Evolutionary conservation across 2,329 filamentous ascomycete genomes (phyloP), one percentile per base, ranked within the genome.

Genomic region (Exophiala alcalophila): DNA sequence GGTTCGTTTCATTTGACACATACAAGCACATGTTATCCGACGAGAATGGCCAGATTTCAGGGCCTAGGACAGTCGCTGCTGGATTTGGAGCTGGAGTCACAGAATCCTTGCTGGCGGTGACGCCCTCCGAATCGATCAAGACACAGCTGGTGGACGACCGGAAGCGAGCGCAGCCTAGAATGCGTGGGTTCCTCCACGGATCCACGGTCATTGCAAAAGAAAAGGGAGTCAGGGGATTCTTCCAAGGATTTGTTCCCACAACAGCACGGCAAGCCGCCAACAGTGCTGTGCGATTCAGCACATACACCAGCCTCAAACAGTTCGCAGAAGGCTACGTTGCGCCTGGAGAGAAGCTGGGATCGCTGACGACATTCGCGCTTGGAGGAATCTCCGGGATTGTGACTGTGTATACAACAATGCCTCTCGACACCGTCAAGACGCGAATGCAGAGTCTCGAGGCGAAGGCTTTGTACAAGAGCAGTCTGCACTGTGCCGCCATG

Each of bases 131-230:
- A 70, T 94, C 87, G 59, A 96, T 98, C 68, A 98, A 98, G 74
- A 98, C 92, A 36, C 94, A 94, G 56, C 72, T 98, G 77, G 97
- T 98, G 61, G 92, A 98, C 62, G 92, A 98, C 67, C 84, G 86
- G 57, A 98, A 98, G 71, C 76, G 78, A 3, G 73, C 80, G 19
- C 86, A 87, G 25, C 92, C 92, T 23, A 82, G 91, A 11, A 83
- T 98, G 80, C 80, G 82, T 49, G 92, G 92, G 18, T 96, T 98
- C 69, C 71, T 97, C 12, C 86, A 97, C 64, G 92, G 91, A 36
- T 85, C 89, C 10, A 81, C 80, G 39, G 77, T 97, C 46, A 97
- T 98, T 50, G 83, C 82, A 26, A 81, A 84, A 50, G 92, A 98
- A 64, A 83, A 91, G 57, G 92, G 92, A 16, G 62, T 96, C 25